A percentile compares a stretch with the other conserved stretches of the same genome.
These are phyloP conservation scores for Pseudogymnoascus sp. DNA, from an alignment of 2,329 filamentous ascomycete species.

Conservation along the genomic window DNA sequence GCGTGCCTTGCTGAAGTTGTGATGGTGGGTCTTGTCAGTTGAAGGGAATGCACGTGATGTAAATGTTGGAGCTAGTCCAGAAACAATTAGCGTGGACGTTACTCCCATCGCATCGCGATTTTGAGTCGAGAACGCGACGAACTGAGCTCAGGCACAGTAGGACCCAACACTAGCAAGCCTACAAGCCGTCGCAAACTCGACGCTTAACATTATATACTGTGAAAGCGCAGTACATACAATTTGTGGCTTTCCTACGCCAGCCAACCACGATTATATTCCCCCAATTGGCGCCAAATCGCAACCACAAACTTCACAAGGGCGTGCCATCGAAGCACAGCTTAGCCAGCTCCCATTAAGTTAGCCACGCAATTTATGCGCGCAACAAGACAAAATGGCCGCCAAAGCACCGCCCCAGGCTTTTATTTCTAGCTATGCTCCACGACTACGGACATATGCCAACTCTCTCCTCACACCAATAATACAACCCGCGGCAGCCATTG, in stretches of 20 bases:
- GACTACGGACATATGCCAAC: constrained; percentile 84
- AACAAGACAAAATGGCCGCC: constrained; percentile 16
- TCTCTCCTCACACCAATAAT: constrained; percentile 81
- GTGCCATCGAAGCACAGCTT: not conserved
- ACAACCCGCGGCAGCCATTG: constrained; percentile 57
- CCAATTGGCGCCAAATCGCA: not conserved
- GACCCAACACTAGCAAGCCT: not conserved
- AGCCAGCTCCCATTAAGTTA: not conserved
- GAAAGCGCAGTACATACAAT: not conserved
- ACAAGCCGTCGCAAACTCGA: not conserved
- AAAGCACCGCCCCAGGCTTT: constrained; percentile 68
- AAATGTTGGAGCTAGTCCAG: not conserved
- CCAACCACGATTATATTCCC: not conserved
- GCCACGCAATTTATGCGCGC: not conserved
- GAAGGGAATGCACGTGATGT: not conserved
- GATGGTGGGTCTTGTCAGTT: not conserved
- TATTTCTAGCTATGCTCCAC: constrained; percentile 83
- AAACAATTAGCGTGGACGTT: constrained; percentile 1
- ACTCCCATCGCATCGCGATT: constrained; percentile 9
- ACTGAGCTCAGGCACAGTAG: not conserved
- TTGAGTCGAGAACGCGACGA: constrained; percentile 10
- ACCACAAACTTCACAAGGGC: not conserved
- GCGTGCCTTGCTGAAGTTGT: not conserved
- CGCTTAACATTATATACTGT: not conserved
- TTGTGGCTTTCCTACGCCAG: not conserved